A percentile compares a stretch with the other conserved stretches of the same genome.
These are phyloP conservation scores for Hypoxylon sp. DNA, from an alignment of 2,329 filamentous ascomycete species.

Conservation along the genomic window DNA sequence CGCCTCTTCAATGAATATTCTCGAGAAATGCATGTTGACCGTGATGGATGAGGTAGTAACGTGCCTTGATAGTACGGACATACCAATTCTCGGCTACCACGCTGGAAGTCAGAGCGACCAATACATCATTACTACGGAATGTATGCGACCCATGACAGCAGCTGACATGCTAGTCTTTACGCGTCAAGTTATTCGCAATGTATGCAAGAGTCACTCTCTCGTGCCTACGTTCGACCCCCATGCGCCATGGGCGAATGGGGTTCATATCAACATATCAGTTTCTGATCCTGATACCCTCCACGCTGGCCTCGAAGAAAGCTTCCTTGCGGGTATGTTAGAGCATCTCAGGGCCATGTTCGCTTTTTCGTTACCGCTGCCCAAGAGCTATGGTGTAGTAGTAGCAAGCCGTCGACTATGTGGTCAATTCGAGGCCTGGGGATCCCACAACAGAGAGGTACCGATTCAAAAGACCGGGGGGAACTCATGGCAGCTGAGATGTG, in stretches of 20 bases:
- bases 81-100: background rate
- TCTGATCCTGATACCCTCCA: background rate
- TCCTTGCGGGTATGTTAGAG: background rate
- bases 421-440: background rate
- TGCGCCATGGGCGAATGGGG: background rate
- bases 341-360: background rate
- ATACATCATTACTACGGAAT: background rate
- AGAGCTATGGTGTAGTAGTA: background rate
- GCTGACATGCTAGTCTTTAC: background rate
- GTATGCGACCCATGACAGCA: background rate
- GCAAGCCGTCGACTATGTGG: background rate
- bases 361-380: background rate
- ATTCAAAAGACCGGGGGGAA: background rate
- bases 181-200: background rate
- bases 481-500: background rate
- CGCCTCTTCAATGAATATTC: background rate
- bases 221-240: background rate
- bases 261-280: background rate
- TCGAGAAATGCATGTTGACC: background rate
- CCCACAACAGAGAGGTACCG: background rate
- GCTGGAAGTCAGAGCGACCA: background rate
- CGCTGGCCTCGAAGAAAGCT: background rate
- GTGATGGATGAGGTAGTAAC: background rate
- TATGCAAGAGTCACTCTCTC: background rate
- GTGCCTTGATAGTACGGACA: background rate